Evolutionary conservation across 192 early-diverging fungal genomes (phyloP).

Genomic region (Thamnidium elegans): DNA sequence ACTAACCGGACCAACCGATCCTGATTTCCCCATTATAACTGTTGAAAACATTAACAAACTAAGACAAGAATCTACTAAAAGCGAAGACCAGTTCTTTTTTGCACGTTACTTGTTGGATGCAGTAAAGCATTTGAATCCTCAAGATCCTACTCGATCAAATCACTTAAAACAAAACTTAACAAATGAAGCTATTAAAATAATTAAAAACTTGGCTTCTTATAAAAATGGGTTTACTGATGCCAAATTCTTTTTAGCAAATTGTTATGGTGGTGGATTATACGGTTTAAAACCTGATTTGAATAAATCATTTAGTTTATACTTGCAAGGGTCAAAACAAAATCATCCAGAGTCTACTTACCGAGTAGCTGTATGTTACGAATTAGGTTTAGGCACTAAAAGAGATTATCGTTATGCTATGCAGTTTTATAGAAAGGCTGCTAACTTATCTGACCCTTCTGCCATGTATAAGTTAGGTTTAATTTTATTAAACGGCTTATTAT

Average conservation of each 20-base stretch:
- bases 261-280: constrained; percentile 82
- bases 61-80: constrained; percentile 48
- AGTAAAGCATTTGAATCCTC: constrained; percentile 62
- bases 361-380: constrained; percentile 94
- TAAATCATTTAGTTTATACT: constrained; percentile 87
- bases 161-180: constrained; percentile 72
- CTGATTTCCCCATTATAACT: constrained; percentile 31
- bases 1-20: background rate
- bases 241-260: constrained; percentile 88
- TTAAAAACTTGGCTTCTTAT: constrained; percentile 78
- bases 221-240: constrained; percentile 82
- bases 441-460: constrained; percentile 84
- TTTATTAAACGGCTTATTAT: constrained; percentile 79
- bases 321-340: constrained; percentile 89
- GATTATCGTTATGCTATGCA: constrained; percentile 80
- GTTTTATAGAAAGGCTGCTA: constrained; percentile 92
- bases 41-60: constrained; percentile 37
- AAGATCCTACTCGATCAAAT: constrained; percentile 63
- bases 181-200: constrained; percentile 78
- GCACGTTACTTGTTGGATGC: constrained; percentile 84
- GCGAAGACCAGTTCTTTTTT: constrained; percentile 74
- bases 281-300: constrained; percentile 78
- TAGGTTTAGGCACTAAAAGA: constrained; percentile 88
- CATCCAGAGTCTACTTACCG: constrained; percentile 93
- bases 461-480: constrained; percentile 99